Evolutionary conservation across 2,329 filamentous ascomycete species (phyloP), one percentile per base, ranked within the genome.

Genomic region (Penicillium carneum): DNA sequence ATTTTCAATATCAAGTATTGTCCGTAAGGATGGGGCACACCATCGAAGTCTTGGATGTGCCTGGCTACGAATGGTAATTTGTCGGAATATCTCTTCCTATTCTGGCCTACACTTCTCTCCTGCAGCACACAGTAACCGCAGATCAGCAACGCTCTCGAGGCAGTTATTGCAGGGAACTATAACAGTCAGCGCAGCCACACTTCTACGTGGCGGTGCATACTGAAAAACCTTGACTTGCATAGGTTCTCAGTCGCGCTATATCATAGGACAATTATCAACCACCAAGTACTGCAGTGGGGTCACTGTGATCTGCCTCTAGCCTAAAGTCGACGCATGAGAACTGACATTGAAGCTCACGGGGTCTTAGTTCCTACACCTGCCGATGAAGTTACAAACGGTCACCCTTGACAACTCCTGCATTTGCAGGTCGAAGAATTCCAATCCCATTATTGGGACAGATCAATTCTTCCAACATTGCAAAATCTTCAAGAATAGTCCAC

Each of bases 21-120:
- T 64, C 62, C n/a, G 42, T 53, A 63, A 59, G 41, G 51, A 48
- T 59, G 23, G 23, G 20, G 18, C 31, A 61, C 42, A 31, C 16
- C 50, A 61, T 34, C 18, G 39, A n/a, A 46, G 6, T 55, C 20
- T 33, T 33, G 16, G 43, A 31, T 41, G 26, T 58, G 42, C 23
- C 18, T 45, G 8, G 34, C 50, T 39, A 33, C 26, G 50, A 52
- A 55, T 26, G 39, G 45, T 20, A 53, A 31, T 18, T 23, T 33
- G 33, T 51, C 31, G 9, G 42, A 57, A 41, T 23, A 61, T 59
- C 38, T 34, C 29, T 57, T 43, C 54, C 54, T 42, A n/a, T 57
- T 38, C 54, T 2, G 16, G 26, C 7, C 9, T 39, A 26, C 26
- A 50, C 31, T 36, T 11, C 6, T 31, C 23, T 10, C n/a, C 46